Evolutionary conservation across 257 asterid genomes (phyloP), one percentile per base, ranked within the genome.

Genomic region (Paulownia fortunei): DNA sequence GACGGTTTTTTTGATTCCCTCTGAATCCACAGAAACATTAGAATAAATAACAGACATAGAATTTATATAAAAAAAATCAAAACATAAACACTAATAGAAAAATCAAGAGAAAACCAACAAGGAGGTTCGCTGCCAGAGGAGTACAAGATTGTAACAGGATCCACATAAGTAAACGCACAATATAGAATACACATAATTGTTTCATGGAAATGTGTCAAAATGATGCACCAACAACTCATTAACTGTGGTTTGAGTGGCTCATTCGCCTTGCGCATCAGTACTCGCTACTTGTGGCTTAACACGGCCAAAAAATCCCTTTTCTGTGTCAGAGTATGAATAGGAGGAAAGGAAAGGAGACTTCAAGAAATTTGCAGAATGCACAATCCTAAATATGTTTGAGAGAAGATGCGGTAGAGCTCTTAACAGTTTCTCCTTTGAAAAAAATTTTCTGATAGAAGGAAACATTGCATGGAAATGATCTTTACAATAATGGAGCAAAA

Each of bases 1-100:
- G 87, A 81, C 41, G 99, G 99, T 82, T 89, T 93, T 82, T 86
- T 88, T 32, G 88, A 84, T 82, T 96, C 97, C 91, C 97, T 90
- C 99, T 96, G 89, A 81, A 67, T 62, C 55, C 68, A 82, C 41
- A 79, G 62, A 44, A 64, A 76, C 18, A 65, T 54, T 23, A 72
- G 62, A 69, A 67, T 69, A 49, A 73, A 81, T 42, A 64, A 80
- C 44, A 76, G 60, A 65, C 60, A 13, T 32, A 78, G 19, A 75
- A 71, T 62, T 78, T 41, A 69, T 60, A 71, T 7, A 13, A 74
- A 6, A 6, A 12, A 32, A 9, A 41, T 27, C 59, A 5, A n/a
- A 61, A 46, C 41, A 51, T 41, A 78, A 73, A 15, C 69, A 60
- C 66, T n/a, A 59, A 71, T 8, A 69, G 32, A 65, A 34, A 30